Base-by-base conservation (phyloP, 2,329 filamentous ascomycete species). In the Aaosphaeria arxii region DNA sequence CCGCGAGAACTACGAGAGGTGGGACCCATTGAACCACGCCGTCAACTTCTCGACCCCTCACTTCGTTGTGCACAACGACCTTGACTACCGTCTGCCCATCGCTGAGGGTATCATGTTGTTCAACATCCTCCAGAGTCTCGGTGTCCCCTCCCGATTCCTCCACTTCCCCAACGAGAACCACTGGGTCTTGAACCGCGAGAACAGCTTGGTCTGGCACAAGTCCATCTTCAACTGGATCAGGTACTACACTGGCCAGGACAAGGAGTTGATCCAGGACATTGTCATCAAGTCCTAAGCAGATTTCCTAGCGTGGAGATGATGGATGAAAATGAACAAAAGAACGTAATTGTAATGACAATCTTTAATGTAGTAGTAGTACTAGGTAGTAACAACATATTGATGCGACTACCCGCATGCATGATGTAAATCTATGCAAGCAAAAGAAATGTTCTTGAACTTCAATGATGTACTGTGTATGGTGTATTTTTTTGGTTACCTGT, bases 121-220 rank as follows among this genome's bases (percentile, higher is more conserved):
- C 74, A 95, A 95, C 54, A 84, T 91, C 4, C 74, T 96, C 29
- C 91, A 96, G 71, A 83, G 85, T 36, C 79, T 82, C 42, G 84
- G 84, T 1, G 80, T 95, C 4, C 86, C 88, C 5, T 91, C 87
- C 67, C 83, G 86, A 47, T 83, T 95, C 55, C 65, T 95, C 58
- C 85, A 84, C 36, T 96, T 95, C 67, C 88, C 89, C 0, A 89
- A 88, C 62, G 87, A 89, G 70, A 82, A 83, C 28, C 85, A 88
- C 58, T 87, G 89, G 89, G 91, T 96, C 1, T 66, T 94, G 44
- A 95, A 95, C 64, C 87, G 87, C 0, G 91, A 96, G 69, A 97
- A 97, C 67, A 88, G 86, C 5, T 73, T 96, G 11, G 79, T 95
- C 13, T 97, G 92, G 92, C 90, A 96, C 61, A 82, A 80, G 47